phyloP scores from a whole-genome alignment of 1,284 basidiomycete genomes.

The Papiliotrema fonsecae region DNA sequence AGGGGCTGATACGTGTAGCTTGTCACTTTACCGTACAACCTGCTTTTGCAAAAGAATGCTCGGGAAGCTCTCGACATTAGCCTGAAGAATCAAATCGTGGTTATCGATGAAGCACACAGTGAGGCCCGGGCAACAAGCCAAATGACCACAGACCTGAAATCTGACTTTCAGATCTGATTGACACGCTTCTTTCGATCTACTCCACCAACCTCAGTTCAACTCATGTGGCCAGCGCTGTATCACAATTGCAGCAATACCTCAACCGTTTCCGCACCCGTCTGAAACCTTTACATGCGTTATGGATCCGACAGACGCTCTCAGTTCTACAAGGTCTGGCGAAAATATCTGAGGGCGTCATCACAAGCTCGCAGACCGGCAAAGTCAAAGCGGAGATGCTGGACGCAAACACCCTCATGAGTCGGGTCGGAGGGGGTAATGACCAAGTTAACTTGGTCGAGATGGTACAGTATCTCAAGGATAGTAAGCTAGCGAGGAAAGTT shows the following conservation, averaged over 20 bases:
- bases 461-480: conserved; percentile 73
- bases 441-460: conserved; percentile 73
- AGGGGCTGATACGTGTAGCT: conserved; percentile 53
- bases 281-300: conserved; percentile 66
- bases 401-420: conserved; percentile 58
- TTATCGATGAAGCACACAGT: conserved; percentile 98
- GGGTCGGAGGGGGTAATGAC: conserved; percentile 64
- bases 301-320: conserved; percentile 71
- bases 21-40: conserved; percentile 88
- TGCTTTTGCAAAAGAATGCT: conserved; percentile 77
- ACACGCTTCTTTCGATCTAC: conserved; percentile 81
- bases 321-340: conserved; percentile 65
- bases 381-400: conserved; percentile 37
- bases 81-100: conserved; percentile 73
- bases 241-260: conserved; percentile 77
- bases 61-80: conserved; percentile 82
- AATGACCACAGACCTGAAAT: background rate
- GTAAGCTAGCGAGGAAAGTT: conserved; percentile 70
- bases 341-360: conserved; percentile 56
- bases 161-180: conserved; percentile 64
- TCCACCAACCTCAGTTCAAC: conserved; percentile 63
- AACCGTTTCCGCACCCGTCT: conserved; percentile 71
- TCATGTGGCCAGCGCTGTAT: conserved; percentile 60
- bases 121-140: conserved; percentile 48
- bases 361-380: conserved; percentile 28